phyloP scores from a whole-genome alignment of 1,284 basidiomycete genomes.

The Trichosporon coremiiforme region DNA sequence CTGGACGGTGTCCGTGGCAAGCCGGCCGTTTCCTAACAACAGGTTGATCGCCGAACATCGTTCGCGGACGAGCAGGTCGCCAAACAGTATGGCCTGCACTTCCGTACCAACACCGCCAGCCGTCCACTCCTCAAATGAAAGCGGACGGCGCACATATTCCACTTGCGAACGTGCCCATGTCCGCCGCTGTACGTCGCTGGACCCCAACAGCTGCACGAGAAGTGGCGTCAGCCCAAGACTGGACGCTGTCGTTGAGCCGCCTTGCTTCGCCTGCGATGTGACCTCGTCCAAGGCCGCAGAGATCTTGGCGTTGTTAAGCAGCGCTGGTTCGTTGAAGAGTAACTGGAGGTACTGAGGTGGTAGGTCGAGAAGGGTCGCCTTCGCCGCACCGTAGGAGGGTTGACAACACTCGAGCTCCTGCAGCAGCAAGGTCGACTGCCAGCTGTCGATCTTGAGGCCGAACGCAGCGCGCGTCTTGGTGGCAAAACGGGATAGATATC shows the following conservation, averaged over 20 bases:
- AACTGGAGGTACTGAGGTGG: constrained; percentile 65
- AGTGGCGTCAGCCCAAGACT: constrained; percentile 38
- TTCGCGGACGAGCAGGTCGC: constrained; percentile 20
- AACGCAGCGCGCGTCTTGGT: constrained; percentile 61
- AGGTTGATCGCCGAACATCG: constrained; percentile 35
- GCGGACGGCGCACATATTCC: constrained; percentile 29
- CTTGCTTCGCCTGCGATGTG: constrained; percentile 20
- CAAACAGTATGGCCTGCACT: constrained; percentile 35
- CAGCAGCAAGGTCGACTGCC: constrained; percentile 61
- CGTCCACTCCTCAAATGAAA: constrained; percentile 42
- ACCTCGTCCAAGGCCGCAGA: constrained; percentile 44
- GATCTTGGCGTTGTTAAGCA: constrained; percentile 64
- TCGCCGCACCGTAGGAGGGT: constrained; percentile 27
- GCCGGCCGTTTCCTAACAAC: constrained; percentile 34
- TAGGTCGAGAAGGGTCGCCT: constrained; percentile 41
- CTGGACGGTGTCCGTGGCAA: constrained; percentile 39
- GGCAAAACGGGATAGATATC: constrained; percentile 54
- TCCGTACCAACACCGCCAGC: constrained; percentile 40
- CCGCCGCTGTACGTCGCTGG: constrained; percentile 26
- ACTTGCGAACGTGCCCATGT: constrained; percentile 43
- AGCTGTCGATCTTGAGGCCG: constrained; percentile 66
- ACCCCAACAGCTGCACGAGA: constrained; percentile 37
- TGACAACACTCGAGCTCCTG: constrained; percentile 29
- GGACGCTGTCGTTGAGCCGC: constrained; percentile 24
- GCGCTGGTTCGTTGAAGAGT: constrained; percentile 65